A percentile compares a stretch with the other conserved stretches of the same genome.
phyloP scores from a whole-genome alignment of 768 basidiomycete species.

The Clitopilus hobsonii region DNA sequence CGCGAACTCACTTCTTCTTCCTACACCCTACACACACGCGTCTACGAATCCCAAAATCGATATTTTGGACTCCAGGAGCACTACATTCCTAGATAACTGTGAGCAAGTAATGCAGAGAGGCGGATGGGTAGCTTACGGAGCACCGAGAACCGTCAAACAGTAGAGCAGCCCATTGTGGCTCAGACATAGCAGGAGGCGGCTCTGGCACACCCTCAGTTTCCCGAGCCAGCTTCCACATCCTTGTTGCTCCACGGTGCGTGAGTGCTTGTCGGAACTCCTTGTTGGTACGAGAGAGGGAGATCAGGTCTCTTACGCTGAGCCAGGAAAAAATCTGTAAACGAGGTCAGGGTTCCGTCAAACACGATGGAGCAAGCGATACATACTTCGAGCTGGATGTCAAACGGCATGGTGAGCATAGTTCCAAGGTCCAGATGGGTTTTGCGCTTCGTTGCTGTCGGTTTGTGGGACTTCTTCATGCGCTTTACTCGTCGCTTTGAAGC shows the following conservation, averaged over 20 bases:
- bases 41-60: constrained; percentile 21
- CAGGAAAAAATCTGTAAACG: background rate
- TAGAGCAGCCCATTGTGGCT: constrained; percentile 22
- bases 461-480: background rate
- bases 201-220: constrained; percentile 12
- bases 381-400: background rate
- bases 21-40: constrained; percentile 23
- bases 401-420: background rate
- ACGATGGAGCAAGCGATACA: background rate
- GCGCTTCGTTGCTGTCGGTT: background rate
- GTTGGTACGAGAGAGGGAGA: background rate
- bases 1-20: constrained; percentile 16
- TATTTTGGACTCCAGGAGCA: constrained; percentile 9
- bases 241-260: constrained; percentile 8
- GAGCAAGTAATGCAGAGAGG: background rate
- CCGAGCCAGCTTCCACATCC: constrained; percentile 21
- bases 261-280: constrained; percentile 15
- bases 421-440: background rate
- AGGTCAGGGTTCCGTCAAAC: background rate
- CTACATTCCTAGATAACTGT: constrained; percentile 13
- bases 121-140: constrained; percentile 11
- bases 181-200: constrained; percentile 18
- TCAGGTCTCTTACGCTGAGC: background rate
- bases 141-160: constrained; percentile 19
- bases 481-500: background rate